phyloP scores from a whole-genome alignment of 768 basidiomycete species.

The Lentinula edodes region DNA sequence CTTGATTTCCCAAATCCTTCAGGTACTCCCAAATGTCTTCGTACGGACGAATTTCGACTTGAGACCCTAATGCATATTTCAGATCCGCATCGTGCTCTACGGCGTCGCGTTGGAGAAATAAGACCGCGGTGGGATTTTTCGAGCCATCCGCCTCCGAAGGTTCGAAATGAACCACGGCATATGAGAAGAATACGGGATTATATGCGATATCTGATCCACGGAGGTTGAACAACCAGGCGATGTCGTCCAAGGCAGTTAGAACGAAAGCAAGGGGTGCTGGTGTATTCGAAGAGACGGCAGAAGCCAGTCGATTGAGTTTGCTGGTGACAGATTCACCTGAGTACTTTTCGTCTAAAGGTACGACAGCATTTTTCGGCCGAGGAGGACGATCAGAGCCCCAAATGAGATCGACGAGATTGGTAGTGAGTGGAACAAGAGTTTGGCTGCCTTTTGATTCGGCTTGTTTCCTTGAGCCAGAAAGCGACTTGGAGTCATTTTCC shows the following conservation, averaged over 20 bases:
- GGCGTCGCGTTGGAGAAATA: slow-evolving; percentile 65
- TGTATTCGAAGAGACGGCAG: slow-evolving; percentile 21
- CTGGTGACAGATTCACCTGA: slow-evolving; percentile 58
- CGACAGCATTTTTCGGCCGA: slow-evolving; percentile 62
- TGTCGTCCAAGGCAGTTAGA: slow-evolving; percentile 87
- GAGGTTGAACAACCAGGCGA: slow-evolving; percentile 92
- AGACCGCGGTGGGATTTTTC: slow-evolving; percentile 31
- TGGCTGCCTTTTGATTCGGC: slow-evolving; percentile 51
- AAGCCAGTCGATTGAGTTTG: slow-evolving; percentile 66
- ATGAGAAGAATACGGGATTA: slow-evolving; percentile 91
- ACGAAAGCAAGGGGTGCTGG: slow-evolving; percentile 53
- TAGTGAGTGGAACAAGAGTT: slow-evolving; percentile 54
- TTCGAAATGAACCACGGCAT: slow-evolving; percentile 62
- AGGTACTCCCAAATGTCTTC: slow-evolving; percentile 61
- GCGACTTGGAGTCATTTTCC: slow-evolving; percentile 61
- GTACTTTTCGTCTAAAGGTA: slow-evolving; percentile 68
- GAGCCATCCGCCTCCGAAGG: slow-evolving; percentile 18
- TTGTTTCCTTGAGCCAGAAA: slow-evolving; percentile 67
- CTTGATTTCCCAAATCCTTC: slow-evolving; percentile 31
- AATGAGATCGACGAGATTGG: slow-evolving; percentile 75
- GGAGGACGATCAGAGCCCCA: slow-evolving; percentile 67
- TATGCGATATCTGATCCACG: slow-evolving; percentile 89
- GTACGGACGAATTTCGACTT: slow-evolving; percentile 69
- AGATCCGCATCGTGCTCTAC: slow-evolving; percentile 35
- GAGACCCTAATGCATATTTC: slow-evolving; percentile 40